phyloP scores from a whole-genome alignment of 345 rosid genomes.

The Erodium maritimum region DNA sequence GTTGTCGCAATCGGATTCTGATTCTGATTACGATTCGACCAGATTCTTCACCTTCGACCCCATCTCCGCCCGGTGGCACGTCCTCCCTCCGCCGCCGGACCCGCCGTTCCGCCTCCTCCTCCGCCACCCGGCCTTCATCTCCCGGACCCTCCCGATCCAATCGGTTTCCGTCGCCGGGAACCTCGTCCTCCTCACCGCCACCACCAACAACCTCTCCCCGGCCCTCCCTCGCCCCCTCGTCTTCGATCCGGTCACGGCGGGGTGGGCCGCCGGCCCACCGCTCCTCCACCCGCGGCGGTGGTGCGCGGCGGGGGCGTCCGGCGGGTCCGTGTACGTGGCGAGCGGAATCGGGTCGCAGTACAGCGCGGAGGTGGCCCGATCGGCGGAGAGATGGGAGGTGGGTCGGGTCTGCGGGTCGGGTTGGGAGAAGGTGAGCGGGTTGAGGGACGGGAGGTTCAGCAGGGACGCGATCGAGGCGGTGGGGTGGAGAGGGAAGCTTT shows the following conservation, averaged over 20 bases:
- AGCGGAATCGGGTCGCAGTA: constrained; percentile 34
- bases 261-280: constrained; percentile 32
- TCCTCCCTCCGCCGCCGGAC: constrained; percentile 32
- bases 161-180: constrained; percentile 24
- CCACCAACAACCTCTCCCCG: constrained; percentile 23
- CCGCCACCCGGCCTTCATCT: constrained; percentile 38
- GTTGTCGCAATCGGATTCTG: constrained; percentile 12
- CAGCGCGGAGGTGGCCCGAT: constrained; percentile 28
- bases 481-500: constrained; percentile 40
- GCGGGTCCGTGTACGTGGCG: constrained; percentile 19
- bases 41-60: constrained; percentile 32
- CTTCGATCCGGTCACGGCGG: constrained; percentile 22
- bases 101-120: constrained; percentile 29
- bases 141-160: constrained; percentile 33
- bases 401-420: constrained; percentile 4
- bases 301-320: constrained; percentile 32
- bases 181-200: constrained; percentile 35
- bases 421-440: constrained; percentile 23
- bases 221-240: constrained; percentile 33
- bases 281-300: constrained; percentile 36
- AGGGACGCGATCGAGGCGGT: constrained; percentile 42
- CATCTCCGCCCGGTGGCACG: constrained; percentile 23
- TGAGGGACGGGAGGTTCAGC: constrained; percentile 30
- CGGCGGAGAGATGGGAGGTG: constrained; percentile 28
- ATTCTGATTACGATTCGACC: constrained; percentile 4